Base-by-base conservation (phyloP, 495 filamentous ascomycete genomes). In the Aspergillus avenaceus region DNA sequence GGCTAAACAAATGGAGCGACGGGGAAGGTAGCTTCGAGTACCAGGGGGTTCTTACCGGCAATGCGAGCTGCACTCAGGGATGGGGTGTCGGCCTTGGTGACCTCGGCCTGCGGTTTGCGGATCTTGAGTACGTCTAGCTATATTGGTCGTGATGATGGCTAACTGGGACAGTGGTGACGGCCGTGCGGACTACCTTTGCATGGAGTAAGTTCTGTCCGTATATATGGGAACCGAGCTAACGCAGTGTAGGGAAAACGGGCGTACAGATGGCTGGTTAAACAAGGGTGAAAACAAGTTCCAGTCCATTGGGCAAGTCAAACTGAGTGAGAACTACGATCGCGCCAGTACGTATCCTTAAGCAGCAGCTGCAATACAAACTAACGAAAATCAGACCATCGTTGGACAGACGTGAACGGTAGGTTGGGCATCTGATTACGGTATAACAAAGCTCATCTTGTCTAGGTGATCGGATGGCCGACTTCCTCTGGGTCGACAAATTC, bases 401-500 rank as follows among this genome's bases (percentile, higher is more conserved):
- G 12, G 32, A 14, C 32, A 14, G 32, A 36, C 18, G 32, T 36
- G 12, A 36, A 36, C 12, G 32, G 32, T 36, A 36, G n/a, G 32
- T 36, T 7, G 7, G 7, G n/a, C 2, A 12, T 36, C 12, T 5
- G 14, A 2, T 2, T 1, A 6, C 12, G 13, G 12, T 13, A 6
- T 36, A 16, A 16, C 4, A 9, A 8, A 14, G 32, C 32, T 36
- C 32, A 36, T 12, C 8, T 9, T 36, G n/a, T 7, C 2, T 16
- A 36, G 32, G 32, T 4, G 32, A 36, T 36, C 32, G 32, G n/a
- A 2, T 36, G 32, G 4, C 36, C 36, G 55, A 22, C 37, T 46
- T 36, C 31, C 19, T 66, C 14, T 61, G 61, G 54, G 41, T 66
- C 23, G 46, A 59, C 18, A 70, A 65, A 21, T 52, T 52, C 23